These are phyloP conservation scores for Aspergillus incahuasiensis DNA, from an alignment of 495 filamentous ascomycete species.

Conservation along the genomic window DNA sequence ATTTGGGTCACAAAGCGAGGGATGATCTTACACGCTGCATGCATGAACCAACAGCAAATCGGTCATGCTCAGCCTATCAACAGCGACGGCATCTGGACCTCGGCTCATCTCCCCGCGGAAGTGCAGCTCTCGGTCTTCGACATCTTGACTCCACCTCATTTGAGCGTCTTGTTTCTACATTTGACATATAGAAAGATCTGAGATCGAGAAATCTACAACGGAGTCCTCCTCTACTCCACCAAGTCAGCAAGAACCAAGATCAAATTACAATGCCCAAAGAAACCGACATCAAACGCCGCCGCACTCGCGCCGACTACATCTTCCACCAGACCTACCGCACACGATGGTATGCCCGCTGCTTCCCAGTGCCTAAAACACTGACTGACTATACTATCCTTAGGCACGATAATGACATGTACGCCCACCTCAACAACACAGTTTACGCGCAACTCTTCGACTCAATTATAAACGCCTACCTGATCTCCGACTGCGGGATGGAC, in stretches of 20 bases:
- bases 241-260: background rate
- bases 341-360: conserved; percentile 61
- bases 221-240: no score
- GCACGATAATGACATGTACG: conserved; percentile 96
- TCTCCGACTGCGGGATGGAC: conserved; percentile 68
- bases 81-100: conserved; percentile 2
- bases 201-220: no score
- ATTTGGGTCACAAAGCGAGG: background rate
- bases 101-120: conserved; percentile 3
- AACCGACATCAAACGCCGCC: conserved; percentile 56
- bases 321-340: conserved; percentile 82
- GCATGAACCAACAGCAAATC: background rate
- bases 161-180: no score
- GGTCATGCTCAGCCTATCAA: background rate
- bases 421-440: conserved; percentile 78
- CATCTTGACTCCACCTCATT: background rate
- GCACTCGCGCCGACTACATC: conserved; percentile 63
- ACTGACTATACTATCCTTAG: conserved; percentile 35
- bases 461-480: conserved; percentile 85
- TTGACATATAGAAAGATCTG: no score
- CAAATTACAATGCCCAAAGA: conserved; percentile 27
- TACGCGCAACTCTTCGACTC: conserved; percentile 84
- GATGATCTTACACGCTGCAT: background rate
- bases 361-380: background rate
- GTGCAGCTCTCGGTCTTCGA: background rate